Evolutionary conservation across 176 grass and related monocot genomes (phyloP), one percentile per base, ranked within the genome.

Genomic region (Zizania latifolia): DNA sequence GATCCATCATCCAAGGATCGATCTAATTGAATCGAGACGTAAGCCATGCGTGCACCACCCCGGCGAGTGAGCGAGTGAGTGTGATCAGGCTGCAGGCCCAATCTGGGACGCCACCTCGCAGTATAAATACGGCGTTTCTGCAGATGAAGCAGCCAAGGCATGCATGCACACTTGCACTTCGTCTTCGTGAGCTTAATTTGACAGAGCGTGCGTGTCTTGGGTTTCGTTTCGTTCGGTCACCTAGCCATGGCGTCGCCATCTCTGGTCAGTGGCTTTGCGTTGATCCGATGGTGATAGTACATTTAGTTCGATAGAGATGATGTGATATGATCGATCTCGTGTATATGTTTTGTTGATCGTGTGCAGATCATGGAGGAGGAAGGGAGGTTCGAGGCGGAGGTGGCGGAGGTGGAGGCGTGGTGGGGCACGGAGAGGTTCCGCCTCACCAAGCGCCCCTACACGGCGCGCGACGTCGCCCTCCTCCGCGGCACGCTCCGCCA

Each of bases 311-410:
- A 39, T 45, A 12, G 43, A 37, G 8, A n/a, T 44, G 16, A 35
- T 57, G 29, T 36, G 2, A 10, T 9, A 8, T 58, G 51, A 81
- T 19, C 11, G 6, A 51, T 3, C 23, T 24, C 22, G 26, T 22
- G 0, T 34, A 67, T 34, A 26, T 2, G 17, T 50, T 41, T 6
- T 57, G 57, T 2, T 77, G 36, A 16, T 70, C 15, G 3, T 4
- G 0, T 60, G 33, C 77, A 93, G 90, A 93, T 97, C 51, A 84
- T 93, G 90, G 94, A 93, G 90, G 94, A 97, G 79, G 94, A 97
- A 87, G 81, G 81, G 12, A 78, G 86, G 83, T 97, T 97, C 77
- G 90, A 97, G 64, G 83, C 90, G 0, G 94, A 97, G 74, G 94
- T 93, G 1, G 81, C 94, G 0, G 90, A 89, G 74, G 74, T 97